Base-by-base conservation (phyloP, 1,139 yeast species). In the Scheffersomyces segobiensis region DNA sequence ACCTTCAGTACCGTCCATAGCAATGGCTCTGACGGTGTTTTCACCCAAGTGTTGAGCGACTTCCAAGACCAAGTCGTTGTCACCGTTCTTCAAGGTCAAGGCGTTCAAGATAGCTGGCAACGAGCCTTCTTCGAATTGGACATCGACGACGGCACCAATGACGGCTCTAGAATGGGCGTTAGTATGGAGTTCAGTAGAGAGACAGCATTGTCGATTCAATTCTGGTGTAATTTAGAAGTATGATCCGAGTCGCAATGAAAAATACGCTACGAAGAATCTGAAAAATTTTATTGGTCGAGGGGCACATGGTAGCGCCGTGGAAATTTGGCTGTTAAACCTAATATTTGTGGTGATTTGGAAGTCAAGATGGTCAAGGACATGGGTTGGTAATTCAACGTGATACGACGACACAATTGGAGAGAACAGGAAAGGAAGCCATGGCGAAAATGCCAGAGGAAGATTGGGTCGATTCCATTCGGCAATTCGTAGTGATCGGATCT, bases 1-100 rank as follows among this genome's bases (percentile, higher is more conserved):
- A 92, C 99, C 99, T 82, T 95, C 98, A 72, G 99, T 95, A 91
- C 98, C 99, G 83, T 95, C 99, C 99, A 95, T 95, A 78, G 99
- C 98, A 91, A 95, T 95, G 77, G 99, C 91, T 88, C 99, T 93
- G 80, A 95, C 98, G 73, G 98, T 91, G 91, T 93, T 93, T 86
- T 95, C 99, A 87, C 99, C 99, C 83, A 95, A 88, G 83, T 95
- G 99, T 86, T 95, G 99, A 75, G 99, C 96, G 72, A 95, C 99
- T 85, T 95, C 99, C 74, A 95, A 89, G 67, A 95, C 95, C 77
- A 95, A 88, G 72, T 82, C 82, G 72, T 83, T 80, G 71, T 88
- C 90, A 74, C 84, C 84, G 66, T 80, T 80, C 78, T 88, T 85
- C 77, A 95, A 87, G 80, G 91, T 93, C 77, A 95, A 87, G 71